Base-by-base conservation (phyloP, 2,329 filamentous ascomycete species). In the Cytospora leucostoma region DNA sequence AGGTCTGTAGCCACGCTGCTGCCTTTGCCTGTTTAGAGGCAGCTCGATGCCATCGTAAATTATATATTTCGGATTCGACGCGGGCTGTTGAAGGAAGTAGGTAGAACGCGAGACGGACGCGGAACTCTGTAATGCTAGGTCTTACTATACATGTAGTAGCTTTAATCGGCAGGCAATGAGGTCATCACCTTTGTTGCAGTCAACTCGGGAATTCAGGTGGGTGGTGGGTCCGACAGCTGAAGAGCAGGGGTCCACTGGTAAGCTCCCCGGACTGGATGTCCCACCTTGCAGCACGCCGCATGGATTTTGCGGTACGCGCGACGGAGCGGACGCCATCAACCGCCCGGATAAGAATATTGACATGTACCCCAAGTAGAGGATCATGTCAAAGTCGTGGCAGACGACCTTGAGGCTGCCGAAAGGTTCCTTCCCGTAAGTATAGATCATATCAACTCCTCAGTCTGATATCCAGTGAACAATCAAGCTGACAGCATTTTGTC, bases 371-470 rank as follows among this genome's bases (percentile, higher is more conserved):
- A 27, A 27, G 27, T 27, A 54, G 58, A 34, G 44, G 65, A 66
- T 52, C 66, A 80, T 80, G 78, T 75, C 74, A 68, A 88, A 85
- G 77, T 87, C 83, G 74, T 92, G 90, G 89, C 84, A 88, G 74
- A 86, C 87, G 73, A 92, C 90, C 60, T 75, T 93, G 74, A 88
- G 85, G 77, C 82, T 95, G 70, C 91, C 91, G 65, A 88, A 87
- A 72, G 90, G 90, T 56, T 85, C 81, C 52, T 91, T 94, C 70
- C 89, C 88, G 86, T 89, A 78, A 73, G 83, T 68, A 33, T 53
- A 19, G 44, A 59, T 70, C 47, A 17, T 7, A 34, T 15, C 49
- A 55, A 37, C 40, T 56, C 38, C 44, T 19, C 50, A 60, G 21
- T 27, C 10, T 10, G 27, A 21, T 33, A 57, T 64, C 33, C 7